Percentiles rank a stretch among this genome's conserved stretches.
phyloP scores from a whole-genome alignment of 306 rosid species.

The Lathyrus oleraceus region DNA sequence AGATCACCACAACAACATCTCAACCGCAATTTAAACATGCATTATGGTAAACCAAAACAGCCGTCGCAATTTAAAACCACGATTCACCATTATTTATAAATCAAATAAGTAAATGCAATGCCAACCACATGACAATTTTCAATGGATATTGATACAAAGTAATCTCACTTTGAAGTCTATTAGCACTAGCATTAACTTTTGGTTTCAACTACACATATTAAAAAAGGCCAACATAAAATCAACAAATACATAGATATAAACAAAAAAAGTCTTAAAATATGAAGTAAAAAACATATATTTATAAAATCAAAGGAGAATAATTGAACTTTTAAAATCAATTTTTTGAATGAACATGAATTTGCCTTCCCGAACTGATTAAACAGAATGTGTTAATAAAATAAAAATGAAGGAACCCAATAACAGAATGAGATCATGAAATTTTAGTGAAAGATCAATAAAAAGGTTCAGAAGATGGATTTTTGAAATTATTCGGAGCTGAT shows the following conservation, averaged over 20 bases:
- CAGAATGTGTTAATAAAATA: conserved; percentile 29
- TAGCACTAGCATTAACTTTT: conserved; percentile 39
- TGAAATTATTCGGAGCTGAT: neutral
- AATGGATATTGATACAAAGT: neutral
- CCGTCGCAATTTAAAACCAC: too few species aligned
- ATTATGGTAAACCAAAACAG: too few species aligned
- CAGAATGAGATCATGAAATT: neutral
- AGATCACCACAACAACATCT: too few species aligned
- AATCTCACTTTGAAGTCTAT: conserved; percentile 55
- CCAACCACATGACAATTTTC: neutral
- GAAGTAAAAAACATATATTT: neutral
- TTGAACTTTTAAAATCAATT: conserved; percentile 20
- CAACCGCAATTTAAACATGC: too few species aligned
- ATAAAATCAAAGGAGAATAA: neutral
- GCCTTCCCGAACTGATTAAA: conserved; percentile 25
- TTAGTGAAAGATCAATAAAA: neutral
- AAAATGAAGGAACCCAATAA: neutral
- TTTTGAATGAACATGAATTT: conserved; percentile 32
- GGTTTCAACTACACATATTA: conserved; percentile 45
- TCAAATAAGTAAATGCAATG: too few species aligned
- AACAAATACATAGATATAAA: neutral
- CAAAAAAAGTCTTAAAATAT: neutral
- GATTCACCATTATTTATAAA: too few species aligned
- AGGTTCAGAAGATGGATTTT: neutral
- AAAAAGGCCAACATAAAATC: neutral